These are phyloP conservation scores for Nicotiana knightiana DNA, from an alignment of 257 asterid genomes.

Conservation along the genomic window DNA sequence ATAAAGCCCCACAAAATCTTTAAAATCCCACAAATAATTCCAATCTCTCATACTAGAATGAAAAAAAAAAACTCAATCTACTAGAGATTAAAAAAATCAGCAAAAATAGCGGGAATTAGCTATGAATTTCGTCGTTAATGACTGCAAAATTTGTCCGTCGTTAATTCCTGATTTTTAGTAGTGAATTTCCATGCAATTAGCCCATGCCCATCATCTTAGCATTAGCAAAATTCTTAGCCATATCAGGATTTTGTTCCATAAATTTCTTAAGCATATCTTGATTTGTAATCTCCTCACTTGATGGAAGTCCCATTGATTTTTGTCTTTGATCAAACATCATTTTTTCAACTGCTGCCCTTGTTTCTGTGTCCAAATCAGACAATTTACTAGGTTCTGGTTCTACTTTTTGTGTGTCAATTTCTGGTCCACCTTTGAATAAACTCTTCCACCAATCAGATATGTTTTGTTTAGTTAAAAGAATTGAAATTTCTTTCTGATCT, in stretches of 20 bases:
- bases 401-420: slow-evolving; percentile 69
- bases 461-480: slow-evolving; percentile 64
- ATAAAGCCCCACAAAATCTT: background rate
- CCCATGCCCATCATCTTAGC: background rate
- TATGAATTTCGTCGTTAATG: too few species aligned
- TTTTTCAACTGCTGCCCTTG: slow-evolving; percentile 72
- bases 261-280: slow-evolving; percentile 60
- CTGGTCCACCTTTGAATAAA: slow-evolving; percentile 76
- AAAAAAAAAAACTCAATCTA: background rate
- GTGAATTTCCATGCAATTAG: background rate
- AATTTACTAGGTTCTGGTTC: slow-evolving; percentile 74
- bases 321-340: slow-evolving; percentile 84
- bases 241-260: slow-evolving; percentile 27
- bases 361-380: slow-evolving; percentile 71
- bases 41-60: background rate
- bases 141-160: too few species aligned
- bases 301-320: slow-evolving; percentile 69
- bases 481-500: slow-evolving; percentile 67
- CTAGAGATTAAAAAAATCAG: background rate
- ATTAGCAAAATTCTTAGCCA: background rate
- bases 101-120: too few species aligned
- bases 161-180: too few species aligned
- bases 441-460: slow-evolving; percentile 93
- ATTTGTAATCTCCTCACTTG: slow-evolving; percentile 70
- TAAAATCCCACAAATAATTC: too few species aligned